Conservation (phyloP, 352 stramenopile genomes). For the Plasmopara muralis region DNA sequence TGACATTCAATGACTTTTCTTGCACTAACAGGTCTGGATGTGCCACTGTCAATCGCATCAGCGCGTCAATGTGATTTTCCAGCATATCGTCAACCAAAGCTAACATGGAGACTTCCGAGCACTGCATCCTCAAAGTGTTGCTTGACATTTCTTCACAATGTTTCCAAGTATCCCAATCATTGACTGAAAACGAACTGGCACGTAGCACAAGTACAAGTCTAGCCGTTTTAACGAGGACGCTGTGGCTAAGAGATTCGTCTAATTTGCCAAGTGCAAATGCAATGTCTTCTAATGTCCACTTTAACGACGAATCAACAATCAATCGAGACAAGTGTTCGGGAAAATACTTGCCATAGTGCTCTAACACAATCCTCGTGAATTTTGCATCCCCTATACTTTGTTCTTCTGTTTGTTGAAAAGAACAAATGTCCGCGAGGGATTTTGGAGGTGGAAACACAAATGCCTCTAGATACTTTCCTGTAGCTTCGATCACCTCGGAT, state of each 20-base stretch:
- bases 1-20: neutral
- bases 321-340: constrained; percentile 66
- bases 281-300: constrained; percentile 65
- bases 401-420: constrained; percentile 9
- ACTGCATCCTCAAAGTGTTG: constrained; percentile 17
- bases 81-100: constrained; percentile 33
- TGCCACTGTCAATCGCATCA: constrained; percentile 49
- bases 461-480: constrained; percentile 64
- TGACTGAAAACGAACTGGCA: constrained; percentile 18
- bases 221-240: constrained; percentile 52
- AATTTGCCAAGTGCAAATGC: constrained; percentile 58
- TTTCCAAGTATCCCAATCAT: constrained; percentile 28
- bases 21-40: constrained; percentile 60
- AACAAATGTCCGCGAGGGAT: constrained; percentile 20
- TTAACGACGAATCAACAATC: constrained; percentile 63
- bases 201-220: constrained; percentile 59
- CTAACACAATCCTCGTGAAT: constrained; percentile 63
- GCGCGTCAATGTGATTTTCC: constrained; percentile 34
- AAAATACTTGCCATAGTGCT: constrained; percentile 68
- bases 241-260: constrained; percentile 36
- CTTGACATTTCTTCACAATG: constrained; percentile 3
- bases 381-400: constrained; percentile 11
- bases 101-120: constrained; percentile 35
- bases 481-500: constrained; percentile 49
- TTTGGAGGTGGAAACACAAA: constrained; percentile 58